These are phyloP conservation scores for Pythium aphanidermatum DNA, from an alignment of 352 stramenopile genomes.

Conservation along the genomic window DNA sequence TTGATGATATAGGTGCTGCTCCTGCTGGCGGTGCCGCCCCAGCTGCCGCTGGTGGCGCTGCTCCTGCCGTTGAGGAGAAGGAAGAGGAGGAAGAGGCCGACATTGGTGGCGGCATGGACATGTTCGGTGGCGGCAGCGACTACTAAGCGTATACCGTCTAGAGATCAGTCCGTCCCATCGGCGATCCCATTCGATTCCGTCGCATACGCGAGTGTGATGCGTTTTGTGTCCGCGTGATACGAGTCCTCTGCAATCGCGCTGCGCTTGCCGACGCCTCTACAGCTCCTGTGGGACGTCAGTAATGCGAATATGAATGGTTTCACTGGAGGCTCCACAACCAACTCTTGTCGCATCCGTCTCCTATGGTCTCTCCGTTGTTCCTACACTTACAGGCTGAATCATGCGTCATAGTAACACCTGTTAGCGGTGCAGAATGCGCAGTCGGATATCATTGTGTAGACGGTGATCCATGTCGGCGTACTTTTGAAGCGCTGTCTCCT, in stretches of 20 bases:
- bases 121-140: conserved; percentile 83
- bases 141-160: conserved; percentile 82
- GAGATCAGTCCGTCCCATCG: too few relatives aligned
- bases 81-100: conserved; percentile 86
- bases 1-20: conserved; percentile 29
- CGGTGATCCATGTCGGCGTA: conserved; percentile 93
- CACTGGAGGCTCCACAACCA: conserved; percentile 30
- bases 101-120: conserved; percentile 75
- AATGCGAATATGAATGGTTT: conserved; percentile 81
- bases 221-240: not conserved
- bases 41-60: conserved; percentile 34
- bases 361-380: too few relatives aligned
- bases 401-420: too few relatives aligned
- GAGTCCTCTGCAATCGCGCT: too few relatives aligned
- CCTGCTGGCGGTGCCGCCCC: conserved; percentile 45
- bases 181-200: too few relatives aligned
- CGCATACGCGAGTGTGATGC: not conserved
- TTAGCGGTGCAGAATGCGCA: conserved; percentile 70
- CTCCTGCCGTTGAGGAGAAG: conserved; percentile 38
- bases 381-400: too few relatives aligned
- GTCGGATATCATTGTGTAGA: conserved; percentile 78
- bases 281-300: conserved; percentile 13
- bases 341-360: not conserved
- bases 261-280: too few relatives aligned
- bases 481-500: conserved; percentile 91